Percentiles rank a stretch among this genome's conserved stretches.
These are phyloP conservation scores for Zymoseptoria crescenta DNA, from an alignment of 2,329 filamentous ascomycete species.

Conservation along the genomic window DNA sequence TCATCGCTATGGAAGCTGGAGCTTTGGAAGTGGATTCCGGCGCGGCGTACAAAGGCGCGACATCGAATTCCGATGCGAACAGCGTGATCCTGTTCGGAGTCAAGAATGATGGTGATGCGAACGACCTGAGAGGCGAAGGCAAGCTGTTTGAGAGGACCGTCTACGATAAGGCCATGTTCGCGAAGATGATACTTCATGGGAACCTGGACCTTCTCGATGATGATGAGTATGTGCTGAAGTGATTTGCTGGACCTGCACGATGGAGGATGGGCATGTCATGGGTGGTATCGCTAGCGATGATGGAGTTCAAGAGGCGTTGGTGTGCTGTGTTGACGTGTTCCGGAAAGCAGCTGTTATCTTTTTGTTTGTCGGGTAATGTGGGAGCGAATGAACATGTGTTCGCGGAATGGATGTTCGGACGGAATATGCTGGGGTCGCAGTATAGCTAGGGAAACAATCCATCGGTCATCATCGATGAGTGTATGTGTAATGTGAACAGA, in stretches of 20 bases:
- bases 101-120: slow-evolving; percentile 29
- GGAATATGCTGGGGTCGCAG: neutral
- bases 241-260: neutral
- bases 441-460: neutral
- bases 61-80: slow-evolving; percentile 11
- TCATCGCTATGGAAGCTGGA: slow-evolving; percentile 33
- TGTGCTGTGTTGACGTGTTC: no score
- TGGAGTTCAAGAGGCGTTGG: neutral
- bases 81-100: slow-evolving; percentile 35
- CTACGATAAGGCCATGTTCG: slow-evolving; percentile 38
- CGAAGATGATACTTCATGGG: slow-evolving; percentile 38
- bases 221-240: slow-evolving; percentile 30
- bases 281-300: neutral
- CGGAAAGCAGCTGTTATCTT: neutral
- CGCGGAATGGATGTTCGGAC: neutral
- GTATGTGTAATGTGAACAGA: no score
- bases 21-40: slow-evolving; percentile 26
- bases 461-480: no score
- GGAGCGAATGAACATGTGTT: neutral
- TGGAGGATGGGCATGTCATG: no score
- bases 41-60: slow-evolving; percentile 14
- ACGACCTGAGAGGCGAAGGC: slow-evolving; percentile 24
- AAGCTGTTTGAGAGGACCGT: slow-evolving; percentile 26
- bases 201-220: slow-evolving; percentile 32
- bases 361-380: neutral